phyloP scores from a whole-genome alignment of 169 alveolate genomes.

The Cryptosporidium meleagridis region DNA sequence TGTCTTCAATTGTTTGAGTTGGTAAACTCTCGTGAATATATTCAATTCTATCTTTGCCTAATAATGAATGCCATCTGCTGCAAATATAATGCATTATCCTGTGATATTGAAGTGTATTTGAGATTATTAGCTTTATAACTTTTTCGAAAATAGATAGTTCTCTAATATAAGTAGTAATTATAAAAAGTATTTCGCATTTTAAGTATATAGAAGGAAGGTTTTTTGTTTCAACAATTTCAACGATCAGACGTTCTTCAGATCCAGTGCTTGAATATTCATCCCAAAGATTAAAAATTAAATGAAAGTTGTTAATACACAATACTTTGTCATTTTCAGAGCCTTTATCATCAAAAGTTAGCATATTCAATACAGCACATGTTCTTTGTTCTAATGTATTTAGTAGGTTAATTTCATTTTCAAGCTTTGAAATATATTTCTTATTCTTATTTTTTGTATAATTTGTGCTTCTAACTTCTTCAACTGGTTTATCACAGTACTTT shows the following conservation, averaged over 20 bases:
- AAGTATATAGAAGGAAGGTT: slow-evolving; percentile 27
- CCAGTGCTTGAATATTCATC: slow-evolving; percentile 12
- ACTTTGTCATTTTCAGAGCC: not conserved
- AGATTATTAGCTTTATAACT: not conserved
- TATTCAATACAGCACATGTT: slow-evolving; percentile 38
- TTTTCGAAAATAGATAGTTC: slow-evolving; percentile 1
- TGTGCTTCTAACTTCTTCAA: not conserved
- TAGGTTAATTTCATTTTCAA: slow-evolving; percentile 4
- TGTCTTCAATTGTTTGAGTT: not conserved
- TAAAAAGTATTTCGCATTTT: slow-evolving; percentile 27
- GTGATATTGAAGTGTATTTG: slow-evolving; percentile 7
- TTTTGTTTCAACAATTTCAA: slow-evolving; percentile 4
- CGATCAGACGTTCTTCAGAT: not conserved
- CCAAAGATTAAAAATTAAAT: slow-evolving; percentile 30
- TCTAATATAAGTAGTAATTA: not conserved
- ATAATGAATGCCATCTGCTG: slow-evolving; percentile 18
- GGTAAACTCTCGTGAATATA: not conserved
- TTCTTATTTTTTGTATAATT: not conserved
- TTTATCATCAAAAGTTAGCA: slow-evolving; percentile 18
- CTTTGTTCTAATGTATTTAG: slow-evolving; percentile 6
- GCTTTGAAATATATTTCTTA: not conserved
- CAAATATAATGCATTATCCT: slow-evolving; percentile 19
- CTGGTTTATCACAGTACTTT: not conserved
- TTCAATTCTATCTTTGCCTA: not conserved
- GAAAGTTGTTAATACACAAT: not conserved